Base-by-base conservation (phyloP, 192 early-diverging fungal genomes). In the Physocladia obscura region DNA sequence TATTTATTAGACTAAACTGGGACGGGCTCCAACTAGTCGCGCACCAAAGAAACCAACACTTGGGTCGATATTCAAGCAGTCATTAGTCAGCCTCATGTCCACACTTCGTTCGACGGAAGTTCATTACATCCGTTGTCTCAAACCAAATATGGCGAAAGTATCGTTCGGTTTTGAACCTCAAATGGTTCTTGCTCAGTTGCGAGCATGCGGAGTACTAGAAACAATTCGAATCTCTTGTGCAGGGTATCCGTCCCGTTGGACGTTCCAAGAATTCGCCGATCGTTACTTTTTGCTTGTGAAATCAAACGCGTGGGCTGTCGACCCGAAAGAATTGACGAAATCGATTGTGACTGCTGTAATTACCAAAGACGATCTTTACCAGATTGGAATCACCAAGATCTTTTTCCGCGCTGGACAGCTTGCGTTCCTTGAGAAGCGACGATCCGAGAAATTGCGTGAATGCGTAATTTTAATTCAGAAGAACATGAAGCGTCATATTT, bases 161-260 rank as follows among this genome's bases (percentile, higher is more conserved):
- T 88, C 93, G n/a, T 94, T 92, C 89, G 83, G 51, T 29, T 94
- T 95, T 73, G 94, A 96, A 59, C 89, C 93, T 31, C 87, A 85
- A 27, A 94, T 94, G 92, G 92, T 94, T 48, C 74, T 96, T 13
- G 72, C 86, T 29, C 94, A 96, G 73, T 79, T 96, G 44, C 89
- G 96, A 54, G 97, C 97, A 26, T 99, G 97, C 78, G 97, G 97
- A 87, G 97, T 99, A 30, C 77, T 99, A 11, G 97, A 99, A 83
- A 99, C 97, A 6, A 99, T 99, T 77, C 90, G 94, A 37, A 99
- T 99, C 82, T 92, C 90, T 75, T 95, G 94, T 73, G 96, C 95
- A 3, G 97, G 97, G 30, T 99, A 99, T 74, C 97, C 97, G 4
- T 91, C 60, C 24, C 35, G 93, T 27, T 89, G 89, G 78, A 82